Evolutionary conservation across 129 eudicot genomes (phyloP).

Genomic region (Mikania micrantha): DNA sequence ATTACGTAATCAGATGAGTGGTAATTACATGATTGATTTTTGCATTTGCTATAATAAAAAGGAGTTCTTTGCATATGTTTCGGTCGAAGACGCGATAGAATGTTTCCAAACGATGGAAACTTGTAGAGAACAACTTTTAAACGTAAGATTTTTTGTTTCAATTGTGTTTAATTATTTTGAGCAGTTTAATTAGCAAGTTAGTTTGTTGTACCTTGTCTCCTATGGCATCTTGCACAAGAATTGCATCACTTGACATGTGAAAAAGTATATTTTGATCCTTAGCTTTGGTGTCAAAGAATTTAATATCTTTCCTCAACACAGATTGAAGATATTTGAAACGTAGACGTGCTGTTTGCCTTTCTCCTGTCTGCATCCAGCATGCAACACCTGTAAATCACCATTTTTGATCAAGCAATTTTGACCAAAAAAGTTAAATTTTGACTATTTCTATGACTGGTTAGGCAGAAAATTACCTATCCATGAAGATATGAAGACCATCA

Average conservation of each 20-base stretch:
- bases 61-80: too few species aligned
- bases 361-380: slow-evolving; percentile 86
- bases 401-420: not conserved
- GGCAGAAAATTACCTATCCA: slow-evolving; percentile 63
- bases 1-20: too few species aligned
- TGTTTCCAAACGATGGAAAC: too few species aligned
- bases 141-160: too few species aligned
- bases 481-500: slow-evolving; percentile 52
- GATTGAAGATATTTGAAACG: slow-evolving; percentile 62
- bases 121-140: too few species aligned
- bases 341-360: slow-evolving; percentile 73
- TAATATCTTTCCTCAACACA: slow-evolving; percentile 56
- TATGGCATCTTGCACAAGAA: slow-evolving; percentile 79
- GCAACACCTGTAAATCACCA: slow-evolving; percentile 62
- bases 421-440: slow-evolving; percentile 4
- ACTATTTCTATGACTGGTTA: not conserved
- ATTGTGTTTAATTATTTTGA: too few species aligned
- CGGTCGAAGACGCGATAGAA: too few species aligned
- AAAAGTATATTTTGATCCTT: slow-evolving; percentile 44
- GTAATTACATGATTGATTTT: too few species aligned
- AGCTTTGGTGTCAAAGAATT: slow-evolving; percentile 69
- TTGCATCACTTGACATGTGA: slow-evolving; percentile 77
- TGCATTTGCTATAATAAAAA: too few species aligned
- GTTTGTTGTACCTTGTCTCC: slow-evolving; percentile 71
- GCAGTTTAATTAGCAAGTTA: too few species aligned